Base-by-base conservation (phyloP, 345 rosid species). In the Cardamine chenopodiifolia region DNA sequence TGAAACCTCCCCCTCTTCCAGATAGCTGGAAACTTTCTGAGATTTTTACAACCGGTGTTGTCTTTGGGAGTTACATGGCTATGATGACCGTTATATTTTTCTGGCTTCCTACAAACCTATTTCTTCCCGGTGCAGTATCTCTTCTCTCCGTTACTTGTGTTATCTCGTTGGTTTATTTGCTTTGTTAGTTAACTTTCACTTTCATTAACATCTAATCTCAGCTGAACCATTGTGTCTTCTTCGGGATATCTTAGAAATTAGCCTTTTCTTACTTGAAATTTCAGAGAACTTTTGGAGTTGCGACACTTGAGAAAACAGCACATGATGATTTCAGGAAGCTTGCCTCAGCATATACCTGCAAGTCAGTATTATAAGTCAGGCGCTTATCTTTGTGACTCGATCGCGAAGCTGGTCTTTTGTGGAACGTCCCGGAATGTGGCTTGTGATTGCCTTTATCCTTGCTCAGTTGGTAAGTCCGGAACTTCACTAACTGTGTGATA, bases 21-120 rank as follows among this genome's bases (percentile, higher is more conserved):
- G 99, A 94, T 86, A 92, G 99, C 85, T 92, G 99, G 99, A 94
- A 92, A 82, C 87, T 94, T 56, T 82, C 99, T 1, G 99, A 95
- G 78, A 95, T 95, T 74, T 92, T 95, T 62, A 79, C 96, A 1
- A 95, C 99, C 23, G 96, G 99, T 17, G 65, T 95, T 62, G 81
- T 95, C 74, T 96, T 95, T 28, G 99, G 99, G 35, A 80, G 90
- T 78, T 95, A 95, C 88, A 75, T 95, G 86, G 99, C 99, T 18
- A 82, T 95, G 90, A 92, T 92, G 97, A 95, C 99, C 0, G 97
- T 95, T 75, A 90, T 95, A 67, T 94, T 94, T 84, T 94, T 91
- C 75, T 94, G 97, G 98, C 79, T 20, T 90, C 98, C 37, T 92
- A 92, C 61, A 90, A 79, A 90, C 97, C 2, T 73, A 95, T 69